Conservation (phyloP, 1,284 basidiomycete species). For the Apiotrichum akiyoshidainum region DNA sequence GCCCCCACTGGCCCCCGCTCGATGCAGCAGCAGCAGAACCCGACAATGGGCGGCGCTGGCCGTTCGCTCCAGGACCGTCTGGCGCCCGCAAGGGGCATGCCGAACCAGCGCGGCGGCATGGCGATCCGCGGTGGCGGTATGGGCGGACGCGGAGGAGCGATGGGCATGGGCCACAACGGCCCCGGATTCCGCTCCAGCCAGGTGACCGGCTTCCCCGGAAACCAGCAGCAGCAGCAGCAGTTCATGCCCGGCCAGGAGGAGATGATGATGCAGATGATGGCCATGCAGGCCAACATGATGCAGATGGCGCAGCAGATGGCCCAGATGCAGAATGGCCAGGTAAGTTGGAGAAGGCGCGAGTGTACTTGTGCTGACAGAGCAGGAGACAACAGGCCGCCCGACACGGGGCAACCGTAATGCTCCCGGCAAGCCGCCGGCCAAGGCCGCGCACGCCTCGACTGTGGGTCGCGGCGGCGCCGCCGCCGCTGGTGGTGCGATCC, state of each 20-base stretch:
- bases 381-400: constrained; percentile 16
- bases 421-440: constrained; percentile 14
- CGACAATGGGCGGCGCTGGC: constrained; percentile 5
- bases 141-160: constrained; percentile 9
- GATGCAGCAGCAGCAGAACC: constrained; percentile 7
- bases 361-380: constrained; percentile 15
- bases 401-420: constrained; percentile 25
- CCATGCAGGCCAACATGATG: constrained; percentile 52
- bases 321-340: constrained; percentile 42
- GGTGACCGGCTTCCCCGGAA: constrained; percentile 12
- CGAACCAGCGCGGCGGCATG: constrained; percentile 19
- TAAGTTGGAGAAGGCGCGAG: no score
- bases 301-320: constrained; percentile 52
- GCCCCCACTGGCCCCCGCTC: constrained; percentile 23
- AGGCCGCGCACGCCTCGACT: no score
- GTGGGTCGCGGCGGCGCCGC: neutral
- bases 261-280: constrained; percentile 53
- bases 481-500: constrained; percentile 38
- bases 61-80: constrained; percentile 24
- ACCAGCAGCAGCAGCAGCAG: constrained; percentile 14
- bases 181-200: neutral
- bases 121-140: constrained; percentile 21
- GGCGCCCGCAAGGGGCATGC: constrained; percentile 16
- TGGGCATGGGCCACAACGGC: constrained; percentile 10
- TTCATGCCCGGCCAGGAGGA: constrained; percentile 44